phyloP scores from a whole-genome alignment of 306 rosid species.

The Prinsepia uniflora region DNA sequence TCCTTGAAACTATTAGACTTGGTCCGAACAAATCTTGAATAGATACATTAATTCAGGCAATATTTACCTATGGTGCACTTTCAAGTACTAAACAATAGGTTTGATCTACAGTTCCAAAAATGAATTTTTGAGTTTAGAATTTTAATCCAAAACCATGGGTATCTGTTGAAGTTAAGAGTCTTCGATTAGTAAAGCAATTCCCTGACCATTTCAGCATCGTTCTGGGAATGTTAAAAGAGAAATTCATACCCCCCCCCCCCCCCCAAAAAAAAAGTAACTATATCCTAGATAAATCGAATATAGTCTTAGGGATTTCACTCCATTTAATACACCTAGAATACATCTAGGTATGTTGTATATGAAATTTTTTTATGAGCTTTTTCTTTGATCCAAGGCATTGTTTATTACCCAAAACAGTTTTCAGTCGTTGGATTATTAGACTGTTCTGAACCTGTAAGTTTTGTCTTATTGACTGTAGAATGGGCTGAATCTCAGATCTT shows the following conservation, averaged over 20 bases:
- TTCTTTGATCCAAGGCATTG: background rate
- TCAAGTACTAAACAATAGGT: too few species aligned
- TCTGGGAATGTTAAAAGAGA: background rate
- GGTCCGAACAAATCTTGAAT: too few species aligned
- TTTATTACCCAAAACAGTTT: background rate
- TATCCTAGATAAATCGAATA: background rate
- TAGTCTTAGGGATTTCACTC: too few species aligned
- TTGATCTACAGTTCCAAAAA: too few species aligned
- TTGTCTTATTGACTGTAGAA: background rate
- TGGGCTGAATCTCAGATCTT: background rate
- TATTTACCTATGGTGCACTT: too few species aligned
- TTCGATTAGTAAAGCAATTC: too few species aligned
- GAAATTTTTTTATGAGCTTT: background rate
- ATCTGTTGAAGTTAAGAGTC: too few species aligned
- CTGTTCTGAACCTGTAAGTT: background rate
- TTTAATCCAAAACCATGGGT: too few species aligned
- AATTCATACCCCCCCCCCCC: too few species aligned
- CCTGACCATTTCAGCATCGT: background rate
- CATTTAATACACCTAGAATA: background rate
- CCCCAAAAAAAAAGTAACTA: background rate
- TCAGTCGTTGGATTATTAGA: background rate
- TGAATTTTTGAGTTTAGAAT: too few species aligned
- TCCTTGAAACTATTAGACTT: too few species aligned
- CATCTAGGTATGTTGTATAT: background rate
- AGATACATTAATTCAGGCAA: too few species aligned